These are phyloP conservation scores for Calonectria hawksworthii DNA, from an alignment of 2,329 filamentous ascomycete genomes.

Conservation along the genomic window DNA sequence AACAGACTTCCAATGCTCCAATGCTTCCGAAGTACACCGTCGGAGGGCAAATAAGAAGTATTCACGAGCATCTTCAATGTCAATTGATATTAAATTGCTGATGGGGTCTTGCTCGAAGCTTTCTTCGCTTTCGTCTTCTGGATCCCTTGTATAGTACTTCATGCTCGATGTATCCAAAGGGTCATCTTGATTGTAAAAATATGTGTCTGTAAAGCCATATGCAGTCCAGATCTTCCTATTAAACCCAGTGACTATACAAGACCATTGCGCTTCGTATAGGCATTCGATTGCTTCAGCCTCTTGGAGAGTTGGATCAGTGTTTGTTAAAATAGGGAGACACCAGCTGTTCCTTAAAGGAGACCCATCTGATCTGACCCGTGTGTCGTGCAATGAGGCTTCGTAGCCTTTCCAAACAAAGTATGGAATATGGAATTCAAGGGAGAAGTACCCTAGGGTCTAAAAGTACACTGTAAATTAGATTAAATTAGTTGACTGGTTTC, in stretches of 20 bases:
- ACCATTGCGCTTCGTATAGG: background rate
- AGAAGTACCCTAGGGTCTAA: background rate
- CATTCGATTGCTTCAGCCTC: too few species aligned
- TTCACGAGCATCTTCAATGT: background rate
- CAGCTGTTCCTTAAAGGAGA: conserved; percentile 7
- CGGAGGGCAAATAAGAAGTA: background rate
- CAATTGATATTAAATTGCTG: background rate
- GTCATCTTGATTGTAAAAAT: background rate
- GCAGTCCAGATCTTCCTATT: background rate
- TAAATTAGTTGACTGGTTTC: background rate
- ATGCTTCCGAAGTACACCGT: background rate
- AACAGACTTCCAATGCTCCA: background rate
- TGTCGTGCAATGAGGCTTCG: background rate
- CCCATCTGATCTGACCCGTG: background rate
- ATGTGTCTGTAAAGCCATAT: background rate
- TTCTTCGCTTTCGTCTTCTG: background rate
- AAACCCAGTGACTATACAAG: background rate
- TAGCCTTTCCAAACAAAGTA: conserved; percentile 2
- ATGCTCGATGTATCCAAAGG: background rate
- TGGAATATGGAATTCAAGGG: conserved; percentile 9
- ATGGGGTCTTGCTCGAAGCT: background rate
- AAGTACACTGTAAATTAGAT: background rate
- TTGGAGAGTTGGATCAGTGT: too few species aligned
- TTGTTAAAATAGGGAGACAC: background rate
- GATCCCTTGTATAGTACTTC: background rate